Conservation (phyloP, 805 yeast species). For the Pichia cephalocereana region DNA sequence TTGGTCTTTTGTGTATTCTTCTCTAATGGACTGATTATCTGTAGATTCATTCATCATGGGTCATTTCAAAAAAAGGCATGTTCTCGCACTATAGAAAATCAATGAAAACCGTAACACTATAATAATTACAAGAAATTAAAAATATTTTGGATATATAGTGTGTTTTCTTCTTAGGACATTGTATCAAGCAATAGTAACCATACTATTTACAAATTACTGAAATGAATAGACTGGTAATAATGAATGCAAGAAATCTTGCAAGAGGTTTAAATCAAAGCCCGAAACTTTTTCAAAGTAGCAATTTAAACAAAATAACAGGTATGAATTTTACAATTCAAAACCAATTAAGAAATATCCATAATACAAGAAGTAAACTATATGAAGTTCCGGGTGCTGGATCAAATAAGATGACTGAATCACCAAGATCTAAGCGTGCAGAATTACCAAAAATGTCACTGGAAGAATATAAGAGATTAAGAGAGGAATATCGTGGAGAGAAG, state of each 20-base stretch:
- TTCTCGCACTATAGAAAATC: too few species aligned
- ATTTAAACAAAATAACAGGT: too few species aligned
- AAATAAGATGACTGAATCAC: conserved; percentile 2
- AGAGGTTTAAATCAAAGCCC: not conserved
- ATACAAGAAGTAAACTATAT: not conserved
- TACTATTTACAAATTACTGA: too few species aligned
- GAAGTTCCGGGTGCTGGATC: conserved; percentile 12
- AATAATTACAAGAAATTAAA: too few species aligned
- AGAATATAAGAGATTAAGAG: conserved; percentile 23
- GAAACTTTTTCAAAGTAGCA: not conserved
- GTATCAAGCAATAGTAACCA: too few species aligned
- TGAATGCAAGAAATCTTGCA: not conserved
- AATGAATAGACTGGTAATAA: not conserved
- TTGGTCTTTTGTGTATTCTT: too few species aligned
- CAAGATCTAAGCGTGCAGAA: conserved; percentile 8
- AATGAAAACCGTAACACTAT: too few species aligned
- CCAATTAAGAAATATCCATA: conserved; percentile 2
- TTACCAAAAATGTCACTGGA: conserved; percentile 24
- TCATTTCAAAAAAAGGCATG: too few species aligned
- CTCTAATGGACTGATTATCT: too few species aligned
- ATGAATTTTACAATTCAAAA: not conserved
- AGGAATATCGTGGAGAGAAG: conserved; percentile 18
- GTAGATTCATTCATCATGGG: too few species aligned
- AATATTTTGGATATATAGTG: too few species aligned
- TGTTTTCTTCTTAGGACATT: too few species aligned